Base-by-base conservation (phyloP, 768 basidiomycete species). In the Dioszegia crocea region DNA sequence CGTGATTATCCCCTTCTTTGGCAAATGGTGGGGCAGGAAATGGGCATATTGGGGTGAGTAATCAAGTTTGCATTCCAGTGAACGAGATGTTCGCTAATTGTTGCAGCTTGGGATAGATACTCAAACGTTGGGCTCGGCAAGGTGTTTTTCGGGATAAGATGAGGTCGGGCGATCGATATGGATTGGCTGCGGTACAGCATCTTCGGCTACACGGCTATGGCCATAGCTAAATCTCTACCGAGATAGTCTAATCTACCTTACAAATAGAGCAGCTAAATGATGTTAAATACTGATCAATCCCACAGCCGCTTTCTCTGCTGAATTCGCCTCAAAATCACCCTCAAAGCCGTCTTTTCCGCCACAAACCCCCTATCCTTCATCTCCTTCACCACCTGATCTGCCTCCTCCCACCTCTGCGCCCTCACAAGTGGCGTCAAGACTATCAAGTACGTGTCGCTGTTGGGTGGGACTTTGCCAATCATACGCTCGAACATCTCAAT, bases 31-130 rank as follows among this genome's bases (percentile, higher is more conserved):
- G 33, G 92, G 92, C 29, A 81, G 92, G 70, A 83, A 83, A 74
- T 91, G 87, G 83, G 88, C 88, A 66, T 83, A 90, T 70, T 88
- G 88, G 84, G 84, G 91, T 93, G 67, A 75, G 86, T 81, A 10
- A 16, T 1, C 53, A 38, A n/a, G n/a, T n/a, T n/a, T n/a, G n/a
- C n/a, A n/a, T n/a, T n/a, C n/a, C n/a, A n/a, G n/a, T n/a, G n/a
- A n/a, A n/a, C n/a, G n/a, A n/a, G n/a, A n/a, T n/a, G n/a, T 21
- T 27, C 17, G 54, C 23, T 52, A 26, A 60, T 24, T 30, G 30
- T 6, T 53, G 38, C 36, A 61, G 59, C 59, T 3, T 61, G 31
- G 30, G 52, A 46, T 17, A 14, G 47, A 21, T 61, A 61, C 50
- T 17, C 26, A n/a, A 17, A 33, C 2, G 53, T 54, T 30, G 53